These are phyloP conservation scores for Dinochytrium kinnereticum DNA, from an alignment of 371 early-diverging fungal genomes.

Conservation along the genomic window DNA sequence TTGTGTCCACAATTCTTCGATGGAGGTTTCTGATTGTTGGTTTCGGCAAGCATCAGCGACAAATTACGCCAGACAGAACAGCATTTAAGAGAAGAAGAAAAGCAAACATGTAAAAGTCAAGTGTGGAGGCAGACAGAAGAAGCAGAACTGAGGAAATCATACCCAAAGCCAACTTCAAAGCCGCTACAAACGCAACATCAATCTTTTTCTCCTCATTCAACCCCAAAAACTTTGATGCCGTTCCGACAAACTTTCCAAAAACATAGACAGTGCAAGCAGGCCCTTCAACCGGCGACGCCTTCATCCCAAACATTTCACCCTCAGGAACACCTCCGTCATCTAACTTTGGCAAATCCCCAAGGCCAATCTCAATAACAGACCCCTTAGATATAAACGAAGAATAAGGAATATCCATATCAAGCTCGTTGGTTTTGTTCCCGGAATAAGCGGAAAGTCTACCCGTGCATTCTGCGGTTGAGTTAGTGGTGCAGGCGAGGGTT, in stretches of 20 bases:
- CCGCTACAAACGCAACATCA: not conserved
- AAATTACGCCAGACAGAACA: too few species aligned
- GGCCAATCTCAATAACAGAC: not conserved
- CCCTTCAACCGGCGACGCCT: not conserved
- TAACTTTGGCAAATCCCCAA: not conserved
- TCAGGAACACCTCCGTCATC: not conserved
- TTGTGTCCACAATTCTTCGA: constrained; percentile 10
- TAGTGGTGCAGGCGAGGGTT: not conserved
- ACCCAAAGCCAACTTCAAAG: not conserved
- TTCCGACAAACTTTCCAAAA: not conserved
- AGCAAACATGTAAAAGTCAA: too few species aligned
- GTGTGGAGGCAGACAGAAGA: too few species aligned
- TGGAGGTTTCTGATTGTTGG: not conserved
- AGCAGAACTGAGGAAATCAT: not conserved
- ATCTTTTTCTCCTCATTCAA: not conserved
- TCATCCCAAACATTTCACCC: not conserved
- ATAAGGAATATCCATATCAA: not conserved
- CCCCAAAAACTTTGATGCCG: constrained; percentile 3
- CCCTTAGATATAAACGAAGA: not conserved
- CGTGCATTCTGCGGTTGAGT: not conserved
- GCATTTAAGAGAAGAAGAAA: not conserved
- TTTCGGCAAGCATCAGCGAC: too few species aligned
- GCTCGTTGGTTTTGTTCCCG: not conserved
- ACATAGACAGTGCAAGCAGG: not conserved
- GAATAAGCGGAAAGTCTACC: not conserved